These are phyloP conservation scores for Mortierella antarctica DNA, from an alignment of 192 early-diverging fungal genomes.

Conservation along the genomic window DNA sequence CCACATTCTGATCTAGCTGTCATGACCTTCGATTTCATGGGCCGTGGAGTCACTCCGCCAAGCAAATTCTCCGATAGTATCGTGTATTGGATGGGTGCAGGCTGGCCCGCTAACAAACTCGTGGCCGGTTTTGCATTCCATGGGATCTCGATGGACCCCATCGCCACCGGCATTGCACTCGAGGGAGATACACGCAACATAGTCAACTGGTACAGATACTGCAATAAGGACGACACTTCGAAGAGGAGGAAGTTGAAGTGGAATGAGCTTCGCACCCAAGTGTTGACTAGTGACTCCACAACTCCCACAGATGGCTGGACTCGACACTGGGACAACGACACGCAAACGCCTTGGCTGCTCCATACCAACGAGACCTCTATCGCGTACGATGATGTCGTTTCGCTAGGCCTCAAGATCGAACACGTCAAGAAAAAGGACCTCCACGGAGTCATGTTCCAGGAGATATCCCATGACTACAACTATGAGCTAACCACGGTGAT, in stretches of 20 bases:
- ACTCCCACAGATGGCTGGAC: conserved; percentile 59
- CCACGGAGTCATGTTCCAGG: conserved; percentile 76
- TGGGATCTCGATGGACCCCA: conserved; percentile 45
- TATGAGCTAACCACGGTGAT: conserved; percentile 28
- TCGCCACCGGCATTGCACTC: conserved; percentile 50
- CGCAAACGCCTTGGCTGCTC: conserved; percentile 80
- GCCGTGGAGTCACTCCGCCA: conserved; percentile 41
- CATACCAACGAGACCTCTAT: conserved; percentile 67
- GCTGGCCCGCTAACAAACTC: conserved; percentile 68
- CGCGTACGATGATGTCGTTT: conserved; percentile 81
- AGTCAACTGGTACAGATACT: conserved; percentile 60
- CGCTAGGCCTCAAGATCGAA: conserved; percentile 68
- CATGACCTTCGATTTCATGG: conserved; percentile 49
- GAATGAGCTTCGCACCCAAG: conserved; percentile 66
- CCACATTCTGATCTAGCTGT: conserved; percentile 6
- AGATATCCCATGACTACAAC: conserved; percentile 46
- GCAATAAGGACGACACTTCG: conserved; percentile 55
- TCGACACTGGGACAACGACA: conserved; percentile 70
- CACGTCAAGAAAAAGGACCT: conserved; percentile 59
- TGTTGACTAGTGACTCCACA: conserved; percentile 22
- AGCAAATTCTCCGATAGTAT: conserved; percentile 60
- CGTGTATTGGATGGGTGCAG: conserved; percentile 62
- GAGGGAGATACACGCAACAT: conserved; percentile 65
- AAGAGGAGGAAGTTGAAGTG: conserved; percentile 71
- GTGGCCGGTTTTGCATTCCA: conserved; percentile 71